Conservation (phyloP, 495 filamentous ascomycete genomes). For the Podospora comata region DNA sequence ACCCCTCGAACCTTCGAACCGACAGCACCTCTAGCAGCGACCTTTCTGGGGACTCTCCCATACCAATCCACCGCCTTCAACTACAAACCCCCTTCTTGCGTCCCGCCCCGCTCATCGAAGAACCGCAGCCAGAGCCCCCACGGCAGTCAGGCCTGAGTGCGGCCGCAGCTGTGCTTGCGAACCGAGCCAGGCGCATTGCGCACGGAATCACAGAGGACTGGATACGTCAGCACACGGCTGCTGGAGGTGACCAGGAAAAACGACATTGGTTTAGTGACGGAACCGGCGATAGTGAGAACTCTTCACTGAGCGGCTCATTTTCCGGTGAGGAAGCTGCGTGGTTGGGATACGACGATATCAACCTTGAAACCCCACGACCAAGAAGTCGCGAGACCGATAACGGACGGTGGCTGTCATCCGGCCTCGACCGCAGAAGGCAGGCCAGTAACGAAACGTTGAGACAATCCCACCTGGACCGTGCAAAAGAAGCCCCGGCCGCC, state of each 20-base stretch:
- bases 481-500: conserved; percentile 25
- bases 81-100: conserved; percentile 54
- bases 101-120: conserved; percentile 40
- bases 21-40: conserved; percentile 47
- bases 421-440: conserved; percentile 44
- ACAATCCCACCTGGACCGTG: conserved; percentile 54
- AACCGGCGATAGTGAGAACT: conserved; percentile 59
- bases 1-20: conserved; percentile 53
- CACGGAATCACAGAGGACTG: conserved; percentile 72
- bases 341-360: conserved; percentile 39
- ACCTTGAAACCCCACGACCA: conserved; percentile 30
- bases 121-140: conserved; percentile 34
- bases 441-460: conserved; percentile 64
- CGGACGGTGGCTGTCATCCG: conserved; percentile 39
- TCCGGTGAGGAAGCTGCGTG: conserved; percentile 45
- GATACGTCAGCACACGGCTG: conserved; percentile 69
- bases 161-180: conserved; percentile 52
- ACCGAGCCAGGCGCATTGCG: conserved; percentile 51
- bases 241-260: conserved; percentile 58
- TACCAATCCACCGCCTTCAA: conserved; percentile 51
- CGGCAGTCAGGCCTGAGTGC: conserved; percentile 47
- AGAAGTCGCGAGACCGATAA: conserved; percentile 33
- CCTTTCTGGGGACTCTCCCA: conserved; percentile 51
- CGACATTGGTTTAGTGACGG: conserved; percentile 76
- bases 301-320: conserved; percentile 59